Conservation (phyloP, 169 alveolate genomes). For the Ichthyophthirius multifiliis region DNA sequence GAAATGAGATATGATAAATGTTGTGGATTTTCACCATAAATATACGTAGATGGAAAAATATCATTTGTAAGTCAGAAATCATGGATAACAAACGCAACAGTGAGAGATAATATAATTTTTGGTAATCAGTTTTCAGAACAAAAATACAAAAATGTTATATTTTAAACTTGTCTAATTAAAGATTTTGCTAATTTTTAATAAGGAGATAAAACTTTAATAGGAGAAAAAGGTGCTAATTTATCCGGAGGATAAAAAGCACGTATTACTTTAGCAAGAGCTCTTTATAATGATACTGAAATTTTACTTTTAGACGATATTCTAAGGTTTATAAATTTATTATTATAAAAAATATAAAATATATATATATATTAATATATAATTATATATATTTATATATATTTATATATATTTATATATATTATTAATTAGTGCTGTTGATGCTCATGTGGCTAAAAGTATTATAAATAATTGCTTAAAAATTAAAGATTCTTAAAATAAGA, state of each 20-base stretch:
- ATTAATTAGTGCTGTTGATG: conserved; percentile 63
- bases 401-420: too few species aligned
- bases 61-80: conserved; percentile 53
- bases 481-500: conserved; percentile 38
- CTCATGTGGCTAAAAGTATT: conserved; percentile 60
- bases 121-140: conserved; percentile 54
- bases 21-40: background rate
- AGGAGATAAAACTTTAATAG: conserved; percentile 78
- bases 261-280: conserved; percentile 76
- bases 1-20: conserved; percentile 30
- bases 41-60: conserved; percentile 34
- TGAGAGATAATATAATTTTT: conserved; percentile 73
- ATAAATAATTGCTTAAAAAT: conserved; percentile 55
- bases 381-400: too few species aligned
- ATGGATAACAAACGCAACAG: conserved; percentile 79
- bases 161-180: conserved; percentile 40
- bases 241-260: conserved; percentile 83
- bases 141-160: conserved; percentile 55
- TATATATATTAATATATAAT: background rate
- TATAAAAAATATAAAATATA: background rate
- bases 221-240: conserved; percentile 79
- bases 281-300: conserved; percentile 62
- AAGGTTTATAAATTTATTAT: background rate
- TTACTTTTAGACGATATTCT: conserved; percentile 65
- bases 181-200: conserved; percentile 60